Evolutionary conservation across 2,329 filamentous ascomycete genomes (phyloP).

Genomic region (Rutstroemia sp.): DNA sequence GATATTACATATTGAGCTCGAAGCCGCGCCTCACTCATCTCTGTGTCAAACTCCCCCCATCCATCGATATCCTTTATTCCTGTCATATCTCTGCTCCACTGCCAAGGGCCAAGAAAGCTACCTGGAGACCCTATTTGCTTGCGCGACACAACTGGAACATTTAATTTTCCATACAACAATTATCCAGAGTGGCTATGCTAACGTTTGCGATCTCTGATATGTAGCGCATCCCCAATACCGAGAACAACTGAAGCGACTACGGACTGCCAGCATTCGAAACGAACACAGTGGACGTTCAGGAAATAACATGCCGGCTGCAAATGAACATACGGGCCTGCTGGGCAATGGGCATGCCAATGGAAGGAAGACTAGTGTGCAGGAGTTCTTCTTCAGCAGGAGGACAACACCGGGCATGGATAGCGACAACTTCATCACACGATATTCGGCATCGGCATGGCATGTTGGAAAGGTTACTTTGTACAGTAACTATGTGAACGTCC

Average conservation of each 20-base stretch:
- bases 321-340: slow-evolving; percentile 20
- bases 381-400: slow-evolving; percentile 20
- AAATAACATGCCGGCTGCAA: not conserved
- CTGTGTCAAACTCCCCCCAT: too few relatives aligned
- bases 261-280: not conserved
- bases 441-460: slow-evolving; percentile 18
- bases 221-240: slow-evolving; percentile 15
- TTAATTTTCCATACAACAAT: slow-evolving; percentile 4
- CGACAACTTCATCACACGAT: slow-evolving; percentile 17
- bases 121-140: not conserved
- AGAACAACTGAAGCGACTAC: slow-evolving; percentile 12
- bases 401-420: slow-evolving; percentile 26
- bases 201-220: slow-evolving; percentile 12
- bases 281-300: not conserved
- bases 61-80: not conserved
- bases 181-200: slow-evolving; percentile 9
- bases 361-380: slow-evolving; percentile 15
- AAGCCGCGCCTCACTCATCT: not conserved
- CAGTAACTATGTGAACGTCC: slow-evolving; percentile 57
- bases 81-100: not conserved
- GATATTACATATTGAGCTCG: not conserved
- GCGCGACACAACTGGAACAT: slow-evolving; percentile 3
- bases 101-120: not conserved
- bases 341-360: slow-evolving; percentile 9
- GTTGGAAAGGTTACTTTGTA: slow-evolving; percentile 25